Evolutionary conservation across 2,329 filamentous ascomycete species (phyloP).

Genomic region (Annulohypoxylon truncatum): DNA sequence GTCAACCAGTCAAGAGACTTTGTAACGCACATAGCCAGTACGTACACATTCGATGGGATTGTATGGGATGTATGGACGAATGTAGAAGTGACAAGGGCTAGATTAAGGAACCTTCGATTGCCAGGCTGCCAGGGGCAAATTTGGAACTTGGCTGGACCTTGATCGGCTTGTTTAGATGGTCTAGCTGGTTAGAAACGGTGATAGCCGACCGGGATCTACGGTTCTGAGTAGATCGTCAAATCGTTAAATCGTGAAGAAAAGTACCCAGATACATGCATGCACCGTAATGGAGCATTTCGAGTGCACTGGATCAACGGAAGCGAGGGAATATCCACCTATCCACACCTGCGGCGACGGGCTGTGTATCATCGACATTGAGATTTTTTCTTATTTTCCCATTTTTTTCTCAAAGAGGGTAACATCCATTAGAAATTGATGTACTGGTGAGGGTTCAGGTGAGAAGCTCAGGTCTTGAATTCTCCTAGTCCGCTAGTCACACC

Average conservation of each 20-base stretch:
- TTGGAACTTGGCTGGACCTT: slow-evolving; percentile 37
- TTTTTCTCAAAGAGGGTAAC: slow-evolving; percentile 22
- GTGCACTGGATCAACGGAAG: slow-evolving; percentile 8
- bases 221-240: slow-evolving; percentile 30
- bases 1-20: slow-evolving; percentile 34
- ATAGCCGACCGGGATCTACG: slow-evolving; percentile 40
- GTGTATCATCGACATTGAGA: slow-evolving; percentile 16
- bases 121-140: slow-evolving; percentile 35
- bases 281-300: background rate
- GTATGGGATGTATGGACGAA: background rate
- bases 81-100: slow-evolving; percentile 4
- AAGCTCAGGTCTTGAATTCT: background rate
- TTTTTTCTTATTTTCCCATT: slow-evolving; percentile 7
- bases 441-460: slow-evolving; percentile 5
- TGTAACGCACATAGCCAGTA: slow-evolving; percentile 4
- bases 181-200: slow-evolving; percentile 33
- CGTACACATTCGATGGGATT: background rate
- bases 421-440: slow-evolving; percentile 20
- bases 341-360: slow-evolving; percentile 22
- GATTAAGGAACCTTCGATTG: slow-evolving; percentile 34
- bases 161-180: slow-evolving; percentile 25
- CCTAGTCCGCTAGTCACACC: background rate
- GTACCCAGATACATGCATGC: slow-evolving; percentile 15
- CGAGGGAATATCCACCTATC: slow-evolving; percentile 16
- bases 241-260: slow-evolving; percentile 15